phyloP scores from a whole-genome alignment of 2,329 filamentous ascomycete genomes.

The Cladosporium sp. region DNA sequence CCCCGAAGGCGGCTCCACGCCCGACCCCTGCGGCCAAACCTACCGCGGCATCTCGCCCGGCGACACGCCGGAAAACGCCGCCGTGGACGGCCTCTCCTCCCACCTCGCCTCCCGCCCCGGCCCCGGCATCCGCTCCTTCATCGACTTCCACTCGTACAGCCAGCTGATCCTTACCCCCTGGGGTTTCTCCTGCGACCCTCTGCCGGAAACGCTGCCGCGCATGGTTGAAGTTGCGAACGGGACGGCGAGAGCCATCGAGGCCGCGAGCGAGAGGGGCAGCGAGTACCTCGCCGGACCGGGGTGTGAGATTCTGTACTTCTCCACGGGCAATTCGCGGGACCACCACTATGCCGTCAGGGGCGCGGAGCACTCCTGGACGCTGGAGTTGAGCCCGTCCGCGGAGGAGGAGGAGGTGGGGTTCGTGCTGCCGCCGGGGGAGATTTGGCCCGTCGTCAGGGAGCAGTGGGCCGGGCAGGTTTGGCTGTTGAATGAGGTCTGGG shows the following conservation, averaged over 20 bases:
- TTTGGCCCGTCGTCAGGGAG: constrained; percentile 45
- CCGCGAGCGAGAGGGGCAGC: constrained; percentile 45
- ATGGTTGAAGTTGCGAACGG: constrained; percentile 49
- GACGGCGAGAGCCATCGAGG: constrained; percentile 51
- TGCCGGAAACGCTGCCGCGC: constrained; percentile 43
- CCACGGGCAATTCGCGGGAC: constrained; percentile 44
- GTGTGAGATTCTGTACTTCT: constrained; percentile 60
- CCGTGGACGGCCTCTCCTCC: constrained; percentile 44
- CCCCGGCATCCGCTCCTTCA: constrained; percentile 57
- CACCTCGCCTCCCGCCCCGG: constrained; percentile 39
- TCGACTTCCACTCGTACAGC: constrained; percentile 63
- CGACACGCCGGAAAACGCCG: constrained; percentile 51
- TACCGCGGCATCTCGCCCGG: constrained; percentile 38
- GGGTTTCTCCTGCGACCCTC: constrained; percentile 54
- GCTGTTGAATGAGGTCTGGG: constrained; percentile 11
- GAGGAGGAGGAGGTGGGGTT: constrained; percentile 49
- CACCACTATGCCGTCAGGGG: constrained; percentile 41
- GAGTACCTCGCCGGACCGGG: constrained; percentile 43
- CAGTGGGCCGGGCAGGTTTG: constrained; percentile 33
- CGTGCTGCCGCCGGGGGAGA: constrained; percentile 47
- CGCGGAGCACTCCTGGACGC: constrained; percentile 44
- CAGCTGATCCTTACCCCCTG: constrained; percentile 58
- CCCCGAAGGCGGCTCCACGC: constrained; percentile 43
- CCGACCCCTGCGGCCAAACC: constrained; percentile 47
- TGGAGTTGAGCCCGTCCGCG: constrained; percentile 39